Conservation (phyloP, 129 eudicot species). For the Oenanthe sinensis region DNA sequence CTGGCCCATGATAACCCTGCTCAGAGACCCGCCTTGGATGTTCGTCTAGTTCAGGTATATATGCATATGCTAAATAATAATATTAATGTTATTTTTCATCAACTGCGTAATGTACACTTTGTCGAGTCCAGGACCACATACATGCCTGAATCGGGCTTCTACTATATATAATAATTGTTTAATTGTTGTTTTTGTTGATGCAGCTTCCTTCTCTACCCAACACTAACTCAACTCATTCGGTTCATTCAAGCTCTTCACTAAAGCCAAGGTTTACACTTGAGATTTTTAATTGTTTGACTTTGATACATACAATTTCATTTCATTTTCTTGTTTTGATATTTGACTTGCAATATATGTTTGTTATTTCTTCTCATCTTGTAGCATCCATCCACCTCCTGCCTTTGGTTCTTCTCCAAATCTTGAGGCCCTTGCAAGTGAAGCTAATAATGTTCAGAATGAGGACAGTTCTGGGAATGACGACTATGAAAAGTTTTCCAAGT, state of each 20-base stretch:
- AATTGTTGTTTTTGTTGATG: not conserved
- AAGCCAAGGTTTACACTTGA: slow-evolving; percentile 39
- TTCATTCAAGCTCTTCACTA: slow-evolving; percentile 40
- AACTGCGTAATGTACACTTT: not conserved
- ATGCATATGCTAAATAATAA: not conserved
- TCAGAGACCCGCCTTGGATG: slow-evolving; percentile 52
- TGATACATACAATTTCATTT: not conserved
- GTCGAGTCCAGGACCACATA: not conserved
- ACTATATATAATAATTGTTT: not conserved
- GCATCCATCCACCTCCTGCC: slow-evolving; percentile 65
- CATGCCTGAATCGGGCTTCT: not conserved
- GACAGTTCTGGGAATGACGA: slow-evolving; percentile 33
- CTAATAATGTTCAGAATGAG: slow-evolving; percentile 24
- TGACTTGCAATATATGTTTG: not conserved
- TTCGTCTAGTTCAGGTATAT: slow-evolving; percentile 62
- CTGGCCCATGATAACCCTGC: slow-evolving; percentile 50
- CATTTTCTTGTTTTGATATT: not conserved
- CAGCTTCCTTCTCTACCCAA: slow-evolving; percentile 57
- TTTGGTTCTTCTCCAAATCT: slow-evolving; percentile 72
- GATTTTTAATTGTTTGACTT: not conserved
- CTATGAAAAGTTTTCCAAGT: slow-evolving; percentile 29
- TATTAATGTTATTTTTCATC: not conserved
- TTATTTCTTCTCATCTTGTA: slow-evolving; percentile 10
- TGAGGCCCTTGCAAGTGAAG: slow-evolving; percentile 44
- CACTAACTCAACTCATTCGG: slow-evolving; percentile 38